phyloP scores from a whole-genome alignment of 441 rosid genomes.

The Sinapis alba region DNA sequence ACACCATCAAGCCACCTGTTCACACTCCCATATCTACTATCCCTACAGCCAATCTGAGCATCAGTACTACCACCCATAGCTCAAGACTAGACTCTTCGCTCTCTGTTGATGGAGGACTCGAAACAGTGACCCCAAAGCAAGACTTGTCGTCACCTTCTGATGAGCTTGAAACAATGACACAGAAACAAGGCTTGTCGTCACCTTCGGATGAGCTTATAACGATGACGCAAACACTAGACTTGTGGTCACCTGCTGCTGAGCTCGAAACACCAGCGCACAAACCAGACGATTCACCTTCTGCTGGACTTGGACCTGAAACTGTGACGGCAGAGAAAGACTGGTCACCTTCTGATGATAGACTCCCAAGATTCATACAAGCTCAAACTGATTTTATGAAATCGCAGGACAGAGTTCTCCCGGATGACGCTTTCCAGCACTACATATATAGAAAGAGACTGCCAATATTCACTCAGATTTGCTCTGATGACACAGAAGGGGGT shows the following conservation, averaged over 20 bases:
- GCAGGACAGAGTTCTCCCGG: conserved; percentile 23
- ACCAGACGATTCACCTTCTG: conserved; percentile 7
- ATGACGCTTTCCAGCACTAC: conserved; percentile 17
- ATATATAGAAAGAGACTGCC: conserved; percentile 15
- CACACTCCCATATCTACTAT: conserved; percentile 12
- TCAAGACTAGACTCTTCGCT: conserved; percentile 7
- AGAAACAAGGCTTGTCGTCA: not conserved
- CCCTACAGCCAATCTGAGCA: conserved; percentile 8
- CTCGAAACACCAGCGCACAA: not conserved
- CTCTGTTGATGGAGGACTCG: conserved; percentile 10
- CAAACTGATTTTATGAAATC: conserved; percentile 14
- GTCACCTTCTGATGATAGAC: conserved; percentile 39
- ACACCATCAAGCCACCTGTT: conserved; percentile 21
- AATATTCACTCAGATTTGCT: conserved; percentile 1
- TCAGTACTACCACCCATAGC: not conserved
- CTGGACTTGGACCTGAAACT: conserved; percentile 8
- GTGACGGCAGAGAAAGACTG: conserved; percentile 16
- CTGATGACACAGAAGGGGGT: not conserved
- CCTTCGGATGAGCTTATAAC: conserved; percentile 13
- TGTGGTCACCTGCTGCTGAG: not conserved
- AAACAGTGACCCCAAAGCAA: not conserved
- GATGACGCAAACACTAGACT: not conserved
- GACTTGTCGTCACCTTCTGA: conserved; percentile 9
- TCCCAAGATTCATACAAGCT: conserved; percentile 11
- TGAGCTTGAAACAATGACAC: not conserved